A percentile compares a stretch with the other conserved stretches of the same genome.
Conservation (phyloP, 2,329 filamentous ascomycete species). For the Pyricularia pennisetigena region DNA sequence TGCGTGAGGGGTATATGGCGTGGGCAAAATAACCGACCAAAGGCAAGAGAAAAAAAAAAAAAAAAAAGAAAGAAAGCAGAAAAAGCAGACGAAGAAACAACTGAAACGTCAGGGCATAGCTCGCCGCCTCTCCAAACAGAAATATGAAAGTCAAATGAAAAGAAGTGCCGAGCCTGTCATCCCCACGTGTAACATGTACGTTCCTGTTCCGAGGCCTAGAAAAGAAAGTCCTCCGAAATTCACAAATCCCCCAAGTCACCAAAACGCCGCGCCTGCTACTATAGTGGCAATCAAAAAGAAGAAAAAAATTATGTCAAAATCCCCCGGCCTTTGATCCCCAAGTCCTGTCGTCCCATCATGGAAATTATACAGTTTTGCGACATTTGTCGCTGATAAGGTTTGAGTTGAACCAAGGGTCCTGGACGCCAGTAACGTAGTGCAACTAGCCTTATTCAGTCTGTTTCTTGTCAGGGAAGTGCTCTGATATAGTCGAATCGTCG, state of each 20-base stretch:
- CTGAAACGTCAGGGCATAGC: not conserved
- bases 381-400: not conserved
- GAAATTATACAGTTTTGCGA: not conserved
- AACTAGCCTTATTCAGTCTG: not conserved
- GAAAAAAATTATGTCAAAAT: not conserved
- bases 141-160: not conserved
- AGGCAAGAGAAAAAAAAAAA: not conserved
- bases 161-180: not conserved
- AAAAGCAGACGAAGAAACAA: not conserved
- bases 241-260: not conserved
- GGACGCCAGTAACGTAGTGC: not conserved
- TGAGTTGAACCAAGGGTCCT: not conserved
- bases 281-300: not conserved
- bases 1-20: constrained; percentile 1
- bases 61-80: not conserved
- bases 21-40: too few species aligned
- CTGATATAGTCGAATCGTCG: not conserved
- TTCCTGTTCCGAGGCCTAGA: not conserved
- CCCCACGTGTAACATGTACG: not conserved
- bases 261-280: not conserved
- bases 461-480: not conserved
- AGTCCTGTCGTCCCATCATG: not conserved
- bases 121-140: not conserved
- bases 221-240: not conserved
- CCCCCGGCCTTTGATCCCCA: not conserved